Evolutionary conservation across 140 eudicot species (phyloP).

Genomic region (Anethum foeniculum): DNA sequence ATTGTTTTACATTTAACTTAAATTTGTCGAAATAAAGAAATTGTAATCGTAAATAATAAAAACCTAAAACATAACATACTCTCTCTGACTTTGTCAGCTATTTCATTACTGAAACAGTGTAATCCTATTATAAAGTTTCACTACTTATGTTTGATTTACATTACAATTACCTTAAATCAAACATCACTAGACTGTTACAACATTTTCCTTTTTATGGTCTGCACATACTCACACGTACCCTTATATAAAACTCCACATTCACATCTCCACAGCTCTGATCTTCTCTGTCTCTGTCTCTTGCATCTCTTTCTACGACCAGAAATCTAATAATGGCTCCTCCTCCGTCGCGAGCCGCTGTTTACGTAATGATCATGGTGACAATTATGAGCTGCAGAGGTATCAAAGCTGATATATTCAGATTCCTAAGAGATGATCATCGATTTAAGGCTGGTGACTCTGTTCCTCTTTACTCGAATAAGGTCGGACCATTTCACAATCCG

Average conservation of each 20-base stretch:
- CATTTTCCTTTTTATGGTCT: neutral
- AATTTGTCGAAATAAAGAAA: too few relatives aligned
- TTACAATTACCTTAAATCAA: neutral
- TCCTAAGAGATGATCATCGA: conserved; percentile 28
- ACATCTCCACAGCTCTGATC: conserved; percentile 2
- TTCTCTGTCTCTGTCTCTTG: conserved; percentile 6
- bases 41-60: too few relatives aligned
- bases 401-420: conserved; percentile 1
- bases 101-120: neutral
- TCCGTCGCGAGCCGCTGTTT: neutral
- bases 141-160: neutral
- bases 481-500: conserved; percentile 37
- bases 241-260: neutral
- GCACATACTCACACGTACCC: neutral
- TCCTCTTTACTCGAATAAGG: conserved; percentile 51
- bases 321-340: neutral
- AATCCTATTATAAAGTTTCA: neutral
- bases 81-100: neutral
- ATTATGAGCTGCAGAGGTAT: conserved; percentile 2
- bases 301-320: neutral
- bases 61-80: neutral
- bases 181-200: neutral
- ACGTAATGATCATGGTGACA: neutral
- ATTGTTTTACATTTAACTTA: too few relatives aligned
- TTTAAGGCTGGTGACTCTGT: conserved; percentile 34